Evolutionary conservation across 768 basidiomycete genomes (phyloP), one percentile per base, ranked within the genome.

Genomic region (Tylopilus intermedius): DNA sequence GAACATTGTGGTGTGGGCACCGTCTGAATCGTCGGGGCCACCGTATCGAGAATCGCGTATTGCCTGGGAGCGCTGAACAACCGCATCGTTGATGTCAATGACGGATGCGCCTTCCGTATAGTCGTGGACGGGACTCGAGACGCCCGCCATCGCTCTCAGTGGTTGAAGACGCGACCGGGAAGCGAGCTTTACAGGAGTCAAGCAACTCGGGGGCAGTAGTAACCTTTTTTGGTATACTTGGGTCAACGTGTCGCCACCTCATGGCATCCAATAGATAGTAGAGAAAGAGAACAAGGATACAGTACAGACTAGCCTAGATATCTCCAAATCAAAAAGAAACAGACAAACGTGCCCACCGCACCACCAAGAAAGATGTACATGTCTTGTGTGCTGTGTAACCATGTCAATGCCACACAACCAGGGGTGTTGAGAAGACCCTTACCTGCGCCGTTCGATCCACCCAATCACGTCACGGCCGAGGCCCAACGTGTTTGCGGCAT

Each of bases 391-490:
- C 94, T 95, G 67, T 9, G 40, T 32, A 24, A 49, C 43, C 47
- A 33, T 33, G 64, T 67, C 35, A 62, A 33, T 18, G 5, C 45
- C 8, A 14, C 22, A 41, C 10, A 18, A 27, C 54, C 47, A 41
- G 43, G 22, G n/a, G 4, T 38, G 29, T 2, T 37, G 22, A 14
- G 47, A 42, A 35, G 48, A 40, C 53, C 8, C 55, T 56, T 56
- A 92, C 94, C 91, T 96, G 69, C 96, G 77, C 57, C 85, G 80
- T 66, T 99, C 96, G 58, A 99, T 94, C 92, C 94, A 99, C 7
- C 90, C 86, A 68, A 99, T 97, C 32, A 95, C 94, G 65, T 95
- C 81, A 55, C 94, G 79, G 68, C 94, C 94, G 65, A 98, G 72
- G 0, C 96, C 96, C 53, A 99, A 71, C 24, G 93, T 96, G 69